Conservation (phyloP, 2,329 filamentous ascomycete species). For the Emmonsiellopsis sp. region DNA sequence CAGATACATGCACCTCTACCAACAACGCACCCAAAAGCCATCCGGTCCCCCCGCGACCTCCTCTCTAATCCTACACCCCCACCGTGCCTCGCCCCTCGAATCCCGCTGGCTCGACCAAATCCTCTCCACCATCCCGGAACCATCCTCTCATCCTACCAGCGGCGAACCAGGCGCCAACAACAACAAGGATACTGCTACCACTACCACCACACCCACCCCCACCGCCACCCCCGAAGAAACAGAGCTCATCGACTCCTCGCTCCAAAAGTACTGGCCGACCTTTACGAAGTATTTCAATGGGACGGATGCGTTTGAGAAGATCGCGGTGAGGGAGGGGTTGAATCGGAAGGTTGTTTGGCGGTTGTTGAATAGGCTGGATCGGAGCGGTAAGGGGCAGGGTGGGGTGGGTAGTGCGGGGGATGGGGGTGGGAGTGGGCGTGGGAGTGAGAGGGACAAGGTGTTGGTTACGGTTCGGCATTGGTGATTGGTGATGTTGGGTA, state of each 20-base stretch:
- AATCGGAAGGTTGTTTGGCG: slow-evolving; percentile 62
- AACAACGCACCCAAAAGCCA: slow-evolving; percentile 9
- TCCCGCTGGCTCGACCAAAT: slow-evolving; percentile 56
- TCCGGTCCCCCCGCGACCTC: slow-evolving; percentile 32
- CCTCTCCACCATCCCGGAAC: slow-evolving; percentile 26
- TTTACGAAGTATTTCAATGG: slow-evolving; percentile 87
- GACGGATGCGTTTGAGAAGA: slow-evolving; percentile 70
- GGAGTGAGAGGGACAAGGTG: slow-evolving; percentile 29
- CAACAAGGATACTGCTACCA: neutral
- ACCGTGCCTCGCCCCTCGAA: slow-evolving; percentile 68
- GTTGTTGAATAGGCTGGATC: slow-evolving; percentile 56
- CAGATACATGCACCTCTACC: slow-evolving; percentile 13
- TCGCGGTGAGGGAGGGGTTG: slow-evolving; percentile 74
- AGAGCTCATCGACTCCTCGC: slow-evolving; percentile 11
- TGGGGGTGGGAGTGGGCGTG: slow-evolving; percentile 12
- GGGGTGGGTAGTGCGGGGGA: neutral
- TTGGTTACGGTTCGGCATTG: slow-evolving; percentile 61
- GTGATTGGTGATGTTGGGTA: slow-evolving; percentile 30
- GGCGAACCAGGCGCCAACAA: neutral
- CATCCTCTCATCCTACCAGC: slow-evolving; percentile 9
- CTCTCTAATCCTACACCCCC: slow-evolving; percentile 67
- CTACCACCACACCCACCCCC: neutral
- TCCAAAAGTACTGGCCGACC: slow-evolving; percentile 60
- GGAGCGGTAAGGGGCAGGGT: slow-evolving; percentile 42
- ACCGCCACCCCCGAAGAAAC: slow-evolving; percentile 7